Percentiles rank a stretch among this genome's conserved stretches.
Evolutionary conservation across 345 rosid species (phyloP).

Genomic region (Tarenaya hassleriana): DNA sequence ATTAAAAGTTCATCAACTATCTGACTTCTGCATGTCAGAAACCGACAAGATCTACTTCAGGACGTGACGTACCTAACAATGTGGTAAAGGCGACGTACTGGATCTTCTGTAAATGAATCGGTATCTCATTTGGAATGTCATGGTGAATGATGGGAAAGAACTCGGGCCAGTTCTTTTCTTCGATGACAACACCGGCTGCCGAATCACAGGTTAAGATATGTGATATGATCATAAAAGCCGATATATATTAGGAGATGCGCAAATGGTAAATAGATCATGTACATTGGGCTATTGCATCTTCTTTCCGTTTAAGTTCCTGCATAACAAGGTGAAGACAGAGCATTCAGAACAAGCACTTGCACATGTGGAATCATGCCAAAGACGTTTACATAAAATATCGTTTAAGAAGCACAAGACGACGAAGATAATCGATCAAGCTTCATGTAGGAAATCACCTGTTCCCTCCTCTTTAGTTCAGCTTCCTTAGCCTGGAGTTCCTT

Average conservation of each 20-base stretch:
- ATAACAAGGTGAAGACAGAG: constrained; percentile 13
- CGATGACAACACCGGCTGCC: constrained; percentile 89
- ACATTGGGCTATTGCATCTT: constrained; percentile 76
- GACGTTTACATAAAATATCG: too few relatives aligned
- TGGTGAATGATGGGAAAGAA: constrained; percentile 91
- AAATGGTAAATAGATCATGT: constrained; percentile 6
- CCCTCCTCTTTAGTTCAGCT: constrained; percentile 74
- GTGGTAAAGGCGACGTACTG: constrained; percentile 92
- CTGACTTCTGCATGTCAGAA: not conserved
- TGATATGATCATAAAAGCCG: constrained; percentile 1
- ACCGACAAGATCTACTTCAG: not conserved
- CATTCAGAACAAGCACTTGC: constrained; percentile 10
- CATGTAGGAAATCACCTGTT: constrained; percentile 51
- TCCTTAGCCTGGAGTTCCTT: constrained; percentile 92
- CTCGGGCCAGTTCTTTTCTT: constrained; percentile 96
- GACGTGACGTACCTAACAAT: constrained; percentile 52
- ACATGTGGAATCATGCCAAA: constrained; percentile 14
- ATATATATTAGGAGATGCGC: constrained; percentile 10
- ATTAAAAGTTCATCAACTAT: not conserved
- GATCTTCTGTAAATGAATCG: constrained; percentile 76
- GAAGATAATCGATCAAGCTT: not conserved
- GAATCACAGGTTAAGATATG: constrained; percentile 25
- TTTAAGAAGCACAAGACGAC: too few relatives aligned
- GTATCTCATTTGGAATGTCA: constrained; percentile 89
- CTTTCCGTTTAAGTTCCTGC: constrained; percentile 83